Conservation (phyloP, 73 alveolate species). For the Paraurostyla sp. region DNA sequence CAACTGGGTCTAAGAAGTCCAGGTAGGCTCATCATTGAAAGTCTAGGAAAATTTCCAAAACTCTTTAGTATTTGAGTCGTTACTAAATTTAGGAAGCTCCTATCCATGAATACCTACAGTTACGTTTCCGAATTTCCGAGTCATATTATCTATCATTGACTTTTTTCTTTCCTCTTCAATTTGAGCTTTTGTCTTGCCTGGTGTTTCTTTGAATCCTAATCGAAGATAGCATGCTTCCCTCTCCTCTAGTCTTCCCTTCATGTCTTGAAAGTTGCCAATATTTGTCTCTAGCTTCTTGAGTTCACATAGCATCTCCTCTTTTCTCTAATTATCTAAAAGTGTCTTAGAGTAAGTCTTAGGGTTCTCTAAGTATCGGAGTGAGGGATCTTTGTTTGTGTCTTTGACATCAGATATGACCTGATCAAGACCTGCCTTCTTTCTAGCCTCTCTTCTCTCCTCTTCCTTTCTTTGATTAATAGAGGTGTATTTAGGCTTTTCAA, state of each 20-base stretch:
- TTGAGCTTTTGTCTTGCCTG: background rate
- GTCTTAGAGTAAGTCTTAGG: constrained; percentile 57
- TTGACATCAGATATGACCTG: constrained; percentile 62
- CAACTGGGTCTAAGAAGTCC: constrained; percentile 71
- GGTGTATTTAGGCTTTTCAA: constrained; percentile 59
- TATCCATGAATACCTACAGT: constrained; percentile 87
- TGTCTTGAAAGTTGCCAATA: constrained; percentile 29
- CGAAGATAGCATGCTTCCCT: constrained; percentile 41
- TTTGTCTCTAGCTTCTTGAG: background rate
- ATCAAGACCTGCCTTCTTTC: constrained; percentile 71
- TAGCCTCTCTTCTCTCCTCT: constrained; percentile 43
- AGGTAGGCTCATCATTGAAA: constrained; percentile 74
- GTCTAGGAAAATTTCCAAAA: constrained; percentile 85
- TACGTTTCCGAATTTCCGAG: constrained; percentile 39
- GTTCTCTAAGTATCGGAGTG: constrained; percentile 72
- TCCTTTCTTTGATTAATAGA: constrained; percentile 76
- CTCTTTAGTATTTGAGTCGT: constrained; percentile 69
- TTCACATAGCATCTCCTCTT: constrained; percentile 46
- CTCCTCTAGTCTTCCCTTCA: constrained; percentile 45
- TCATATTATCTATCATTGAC: constrained; percentile 39
- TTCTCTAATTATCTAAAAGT: background rate
- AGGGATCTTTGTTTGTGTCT: constrained; percentile 71
- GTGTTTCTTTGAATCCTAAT: background rate
- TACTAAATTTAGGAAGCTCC: constrained; percentile 83
- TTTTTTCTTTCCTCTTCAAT: constrained; percentile 55